phyloP scores from a whole-genome alignment of 345 rosid genomes.

The Camelina sativa region DNA sequence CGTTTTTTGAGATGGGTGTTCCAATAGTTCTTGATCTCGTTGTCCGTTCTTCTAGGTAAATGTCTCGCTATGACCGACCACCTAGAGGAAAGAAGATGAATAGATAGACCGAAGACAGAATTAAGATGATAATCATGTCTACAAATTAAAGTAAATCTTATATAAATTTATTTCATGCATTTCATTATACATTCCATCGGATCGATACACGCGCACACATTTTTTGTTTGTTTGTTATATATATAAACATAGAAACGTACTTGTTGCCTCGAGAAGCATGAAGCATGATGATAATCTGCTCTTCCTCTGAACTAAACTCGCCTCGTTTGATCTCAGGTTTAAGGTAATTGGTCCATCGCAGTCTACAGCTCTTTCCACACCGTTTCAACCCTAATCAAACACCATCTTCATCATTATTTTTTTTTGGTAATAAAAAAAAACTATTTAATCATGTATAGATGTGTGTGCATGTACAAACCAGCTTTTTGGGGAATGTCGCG shows the following conservation, averaged over 20 bases:
- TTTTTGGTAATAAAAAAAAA: not conserved
- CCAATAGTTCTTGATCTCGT: slow-evolving; percentile 77
- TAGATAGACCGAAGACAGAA: not conserved
- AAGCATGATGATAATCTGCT: slow-evolving; percentile 51
- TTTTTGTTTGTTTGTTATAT: not conserved
- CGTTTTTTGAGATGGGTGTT: slow-evolving; percentile 73
- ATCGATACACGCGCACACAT: not conserved
- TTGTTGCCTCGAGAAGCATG: slow-evolving; percentile 58
- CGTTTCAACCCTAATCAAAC: slow-evolving; percentile 47
- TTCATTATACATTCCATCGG: not conserved
- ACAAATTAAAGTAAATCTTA: not conserved
- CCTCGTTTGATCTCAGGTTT: slow-evolving; percentile 55
- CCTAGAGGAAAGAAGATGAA: slow-evolving; percentile 38
- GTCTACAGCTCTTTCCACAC: slow-evolving; percentile 58
- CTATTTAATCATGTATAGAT: not conserved
- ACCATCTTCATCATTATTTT: not conserved
- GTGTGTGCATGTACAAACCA: slow-evolving; percentile 13
- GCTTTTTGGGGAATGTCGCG: slow-evolving; percentile 46
- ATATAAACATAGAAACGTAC: slow-evolving; percentile 29
- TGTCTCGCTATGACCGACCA: slow-evolving; percentile 79
- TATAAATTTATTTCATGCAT: not conserved
- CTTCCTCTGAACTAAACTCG: slow-evolving; percentile 50
- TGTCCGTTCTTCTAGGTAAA: slow-evolving; percentile 68
- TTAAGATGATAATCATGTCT: not conserved
- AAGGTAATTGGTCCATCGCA: slow-evolving; percentile 53